phyloP scores from a whole-genome alignment of 1,284 basidiomycete species.

The Ganoderma multipileum region DNA sequence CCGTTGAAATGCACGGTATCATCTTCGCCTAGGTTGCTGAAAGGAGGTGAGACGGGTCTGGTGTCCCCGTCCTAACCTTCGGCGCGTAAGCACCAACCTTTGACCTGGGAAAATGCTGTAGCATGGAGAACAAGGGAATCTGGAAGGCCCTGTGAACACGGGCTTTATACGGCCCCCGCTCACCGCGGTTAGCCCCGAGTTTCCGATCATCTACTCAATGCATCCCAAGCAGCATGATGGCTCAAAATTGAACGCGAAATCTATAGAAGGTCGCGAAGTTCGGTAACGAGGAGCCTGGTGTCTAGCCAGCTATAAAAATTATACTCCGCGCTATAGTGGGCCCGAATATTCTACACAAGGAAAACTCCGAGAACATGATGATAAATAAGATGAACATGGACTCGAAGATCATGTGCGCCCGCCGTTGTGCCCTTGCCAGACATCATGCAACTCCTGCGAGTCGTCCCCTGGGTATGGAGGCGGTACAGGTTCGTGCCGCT shows the following conservation, averaged over 20 bases:
- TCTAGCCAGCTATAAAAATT: neutral
- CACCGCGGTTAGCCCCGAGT: neutral
- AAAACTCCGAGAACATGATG: neutral
- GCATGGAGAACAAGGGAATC: neutral
- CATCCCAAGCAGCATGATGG: neutral
- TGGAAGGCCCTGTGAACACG: neutral
- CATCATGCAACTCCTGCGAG: constrained; percentile 13
- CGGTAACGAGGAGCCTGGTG: neutral
- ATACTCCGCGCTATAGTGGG: neutral
- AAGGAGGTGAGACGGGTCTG: neutral
- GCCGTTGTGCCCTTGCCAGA: constrained; percentile 18
- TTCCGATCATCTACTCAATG: neutral
- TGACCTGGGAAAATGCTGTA: too few species aligned
- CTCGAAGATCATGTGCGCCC: neutral
- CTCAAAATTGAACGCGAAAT: neutral
- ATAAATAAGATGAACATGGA: neutral
- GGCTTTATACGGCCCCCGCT: neutral
- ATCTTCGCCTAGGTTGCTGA: neutral
- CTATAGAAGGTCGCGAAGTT: neutral
- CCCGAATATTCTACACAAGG: neutral
- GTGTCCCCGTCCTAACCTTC: neutral
- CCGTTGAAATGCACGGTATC: neutral
- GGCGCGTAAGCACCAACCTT: neutral
- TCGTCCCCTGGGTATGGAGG: constrained; percentile 23
- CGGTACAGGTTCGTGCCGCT: constrained; percentile 14